Percentiles rank a stretch among this genome's conserved stretches.
These are phyloP conservation scores for Brasilioporus rufonigricans DNA, from an alignment of 768 basidiomycete species.

Conservation along the genomic window DNA sequence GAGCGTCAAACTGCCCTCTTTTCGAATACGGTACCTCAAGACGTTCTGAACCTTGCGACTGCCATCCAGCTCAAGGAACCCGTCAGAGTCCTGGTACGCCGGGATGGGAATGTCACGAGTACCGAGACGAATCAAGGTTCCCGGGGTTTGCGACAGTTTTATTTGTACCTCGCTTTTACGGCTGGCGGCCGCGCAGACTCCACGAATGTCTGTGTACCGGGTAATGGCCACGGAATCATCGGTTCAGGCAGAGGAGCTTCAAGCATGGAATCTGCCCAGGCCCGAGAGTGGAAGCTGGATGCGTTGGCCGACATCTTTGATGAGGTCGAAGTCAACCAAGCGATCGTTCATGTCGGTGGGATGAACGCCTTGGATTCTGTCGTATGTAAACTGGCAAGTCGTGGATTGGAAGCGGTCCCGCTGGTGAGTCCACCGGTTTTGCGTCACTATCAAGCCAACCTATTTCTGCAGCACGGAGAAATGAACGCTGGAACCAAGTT, in stretches of 20 bases:
- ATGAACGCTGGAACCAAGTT: slow-evolving; percentile 83
- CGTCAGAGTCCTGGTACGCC: slow-evolving; percentile 93
- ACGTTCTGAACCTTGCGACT: slow-evolving; percentile 93
- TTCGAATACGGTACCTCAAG: slow-evolving; percentile 97
- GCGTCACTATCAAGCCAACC: slow-evolving; percentile 9
- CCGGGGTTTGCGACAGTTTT: slow-evolving; percentile 90
- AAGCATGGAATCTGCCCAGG: slow-evolving; percentile 80
- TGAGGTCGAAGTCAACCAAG: slow-evolving; percentile 77
- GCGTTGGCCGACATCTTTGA: slow-evolving; percentile 88
- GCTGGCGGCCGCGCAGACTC: slow-evolving; percentile 74
- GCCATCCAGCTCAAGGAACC: slow-evolving; percentile 94
- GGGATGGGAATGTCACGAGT: slow-evolving; percentile 79
- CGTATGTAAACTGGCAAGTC: slow-evolving; percentile 82
- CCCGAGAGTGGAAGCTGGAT: slow-evolving; percentile 93
- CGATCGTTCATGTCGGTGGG: slow-evolving; percentile 86
- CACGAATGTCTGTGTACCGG: slow-evolving; percentile 36
- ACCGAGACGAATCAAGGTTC: slow-evolving; percentile 70
- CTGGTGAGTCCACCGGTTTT: slow-evolving; percentile 55
- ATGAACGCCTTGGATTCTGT: slow-evolving; percentile 86
- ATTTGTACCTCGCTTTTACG: slow-evolving; percentile 93
- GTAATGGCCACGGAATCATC: slow-evolving; percentile 81
- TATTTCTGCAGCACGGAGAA: slow-evolving; percentile 70
- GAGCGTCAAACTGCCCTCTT: slow-evolving; percentile 94
- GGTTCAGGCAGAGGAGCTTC: slow-evolving; percentile 85
- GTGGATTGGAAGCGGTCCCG: slow-evolving; percentile 85